Evolutionary conservation across 108 stramenopile species (phyloP).

Genomic region (Fragilariopsis cylindrus): DNA sequence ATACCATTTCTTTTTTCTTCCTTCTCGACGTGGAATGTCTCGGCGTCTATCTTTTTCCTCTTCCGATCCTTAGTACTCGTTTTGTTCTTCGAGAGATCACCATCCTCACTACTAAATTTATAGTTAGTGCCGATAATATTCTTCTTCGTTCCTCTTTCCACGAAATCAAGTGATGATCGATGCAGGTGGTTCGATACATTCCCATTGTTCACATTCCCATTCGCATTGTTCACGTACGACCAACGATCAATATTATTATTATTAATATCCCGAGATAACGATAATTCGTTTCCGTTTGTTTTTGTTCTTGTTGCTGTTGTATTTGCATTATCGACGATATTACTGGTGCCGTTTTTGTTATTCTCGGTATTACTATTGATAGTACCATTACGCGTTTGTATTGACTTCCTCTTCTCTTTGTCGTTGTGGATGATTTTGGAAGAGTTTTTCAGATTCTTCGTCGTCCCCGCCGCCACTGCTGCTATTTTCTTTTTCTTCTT

Average conservation of each 20-base stretch:
- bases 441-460: not conserved
- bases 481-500: constrained; percentile 3
- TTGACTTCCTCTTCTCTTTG: not conserved
- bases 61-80: too few species aligned
- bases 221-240: not conserved
- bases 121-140: too few species aligned
- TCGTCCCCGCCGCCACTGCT: not conserved
- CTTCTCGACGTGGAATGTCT: too few species aligned
- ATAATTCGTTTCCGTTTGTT: not conserved
- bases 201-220: not conserved
- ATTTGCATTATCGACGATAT: too few species aligned
- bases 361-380: not conserved
- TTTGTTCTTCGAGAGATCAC: too few species aligned
- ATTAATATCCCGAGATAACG: too few species aligned
- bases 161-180: not conserved
- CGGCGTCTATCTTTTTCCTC: too few species aligned
- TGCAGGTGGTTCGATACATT: not conserved
- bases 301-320: not conserved
- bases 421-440: not conserved
- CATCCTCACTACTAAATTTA: too few species aligned
- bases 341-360: not conserved
- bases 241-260: not conserved
- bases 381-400: not conserved
- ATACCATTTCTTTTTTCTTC: too few species aligned
- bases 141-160: too few species aligned